phyloP scores from a whole-genome alignment of 1,284 basidiomycete genomes.

The Puccinia coronata region DNA sequence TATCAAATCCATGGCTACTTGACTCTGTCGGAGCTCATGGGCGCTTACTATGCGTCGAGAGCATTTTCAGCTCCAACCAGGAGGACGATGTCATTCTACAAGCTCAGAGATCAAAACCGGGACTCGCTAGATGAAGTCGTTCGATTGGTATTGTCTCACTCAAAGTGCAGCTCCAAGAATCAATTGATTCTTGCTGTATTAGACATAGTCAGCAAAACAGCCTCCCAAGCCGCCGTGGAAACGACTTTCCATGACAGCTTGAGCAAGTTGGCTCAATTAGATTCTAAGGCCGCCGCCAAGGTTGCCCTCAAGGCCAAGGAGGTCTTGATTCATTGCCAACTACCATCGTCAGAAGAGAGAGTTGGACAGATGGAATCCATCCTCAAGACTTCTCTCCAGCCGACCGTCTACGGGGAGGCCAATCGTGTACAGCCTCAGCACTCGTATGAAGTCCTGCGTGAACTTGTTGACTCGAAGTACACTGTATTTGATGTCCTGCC shows the following conservation, averaged over 20 bases:
- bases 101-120: constrained; percentile 86
- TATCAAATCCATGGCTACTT: constrained; percentile 81
- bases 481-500: constrained; percentile 97
- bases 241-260: constrained; percentile 71
- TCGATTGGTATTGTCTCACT: constrained; percentile 85
- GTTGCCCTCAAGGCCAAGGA: constrained; percentile 96
- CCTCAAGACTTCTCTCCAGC: constrained; percentile 81
- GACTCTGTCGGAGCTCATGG: constrained; percentile 71
- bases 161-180: constrained; percentile 89
- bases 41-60: constrained; percentile 80
- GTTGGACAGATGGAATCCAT: constrained; percentile 90
- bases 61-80: constrained; percentile 85
- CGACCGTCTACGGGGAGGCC: constrained; percentile 83
- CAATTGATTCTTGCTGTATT: constrained; percentile 82
- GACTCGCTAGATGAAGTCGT: constrained; percentile 88
- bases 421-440: constrained; percentile 71
- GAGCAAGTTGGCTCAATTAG: constrained; percentile 77
- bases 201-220: constrained; percentile 77
- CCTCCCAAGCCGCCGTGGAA: constrained; percentile 62
- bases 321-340: constrained; percentile 89
- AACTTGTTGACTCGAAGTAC: constrained; percentile 92
- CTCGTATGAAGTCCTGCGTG: constrained; percentile 80
- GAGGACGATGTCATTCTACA: constrained; percentile 84
- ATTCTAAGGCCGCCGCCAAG: constrained; percentile 82
- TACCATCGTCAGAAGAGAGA: constrained; percentile 96